Evolutionary conservation across 2,329 filamentous ascomycete genomes (phyloP).

Genomic region (Neonectria ditissima): DNA sequence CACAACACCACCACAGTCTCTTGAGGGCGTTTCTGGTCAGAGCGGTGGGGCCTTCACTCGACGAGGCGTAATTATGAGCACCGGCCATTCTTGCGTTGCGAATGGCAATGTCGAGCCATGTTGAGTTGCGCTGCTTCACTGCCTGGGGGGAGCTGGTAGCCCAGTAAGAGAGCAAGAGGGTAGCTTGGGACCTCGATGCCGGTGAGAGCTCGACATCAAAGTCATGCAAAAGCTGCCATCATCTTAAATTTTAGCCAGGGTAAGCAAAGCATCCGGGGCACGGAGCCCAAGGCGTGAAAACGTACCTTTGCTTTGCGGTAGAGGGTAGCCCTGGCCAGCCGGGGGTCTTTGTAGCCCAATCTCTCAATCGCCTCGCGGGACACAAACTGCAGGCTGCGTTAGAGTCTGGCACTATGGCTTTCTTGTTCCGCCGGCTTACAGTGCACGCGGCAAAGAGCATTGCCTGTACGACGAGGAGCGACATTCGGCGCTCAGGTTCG

Average conservation of each 20-base stretch:
- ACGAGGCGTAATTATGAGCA: background rate
- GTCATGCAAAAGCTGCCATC: background rate
- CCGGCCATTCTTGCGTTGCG: background rate
- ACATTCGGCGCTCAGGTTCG: background rate
- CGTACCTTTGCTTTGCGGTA: background rate
- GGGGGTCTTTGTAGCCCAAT: background rate
- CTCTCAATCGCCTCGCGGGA: background rate
- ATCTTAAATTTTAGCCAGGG: no score
- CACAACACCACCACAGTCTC: constrained; percentile 26
- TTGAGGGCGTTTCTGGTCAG: background rate
- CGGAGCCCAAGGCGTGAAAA: no score
- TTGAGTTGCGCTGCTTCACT: background rate
- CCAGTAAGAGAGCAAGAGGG: background rate
- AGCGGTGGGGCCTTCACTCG: no score
- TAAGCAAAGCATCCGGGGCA: no score
- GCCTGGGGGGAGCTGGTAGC: background rate
- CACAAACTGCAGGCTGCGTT: no score
- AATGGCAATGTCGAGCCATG: background rate
- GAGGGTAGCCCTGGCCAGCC: background rate
- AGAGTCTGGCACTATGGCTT: no score
- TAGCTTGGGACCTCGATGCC: background rate
- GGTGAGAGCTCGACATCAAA: background rate
- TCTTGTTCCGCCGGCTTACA: background rate
- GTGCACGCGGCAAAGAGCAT: background rate
- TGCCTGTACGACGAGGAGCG: background rate